A percentile compares a stretch with the other conserved stretches of the same genome.
Conservation (phyloP, 1,284 basidiomycete species). For the Cutaneotrichosporon cutaneum region DNA sequence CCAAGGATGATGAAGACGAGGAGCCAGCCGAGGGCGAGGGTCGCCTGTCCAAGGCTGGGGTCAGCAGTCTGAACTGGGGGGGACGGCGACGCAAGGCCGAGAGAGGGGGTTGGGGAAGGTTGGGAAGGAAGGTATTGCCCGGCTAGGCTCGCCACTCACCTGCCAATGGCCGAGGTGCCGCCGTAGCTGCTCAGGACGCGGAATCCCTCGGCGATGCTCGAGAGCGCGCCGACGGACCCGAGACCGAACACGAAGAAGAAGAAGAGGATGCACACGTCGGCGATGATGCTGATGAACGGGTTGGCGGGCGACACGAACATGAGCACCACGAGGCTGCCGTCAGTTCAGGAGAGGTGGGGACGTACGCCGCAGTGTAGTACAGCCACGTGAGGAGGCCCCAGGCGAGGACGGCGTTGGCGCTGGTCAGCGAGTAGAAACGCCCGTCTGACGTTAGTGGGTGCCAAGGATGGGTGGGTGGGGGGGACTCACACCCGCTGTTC, state of each 20-base stretch:
- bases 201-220: not conserved
- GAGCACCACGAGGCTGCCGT: conserved; percentile 16
- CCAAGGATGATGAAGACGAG: conserved; percentile 42
- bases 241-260: conserved; percentile 22
- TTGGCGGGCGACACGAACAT: conserved; percentile 14
- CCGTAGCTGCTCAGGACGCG: not conserved
- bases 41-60: conserved; percentile 33
- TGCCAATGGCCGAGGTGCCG: not conserved
- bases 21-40: conserved; percentile 44
- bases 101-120: too few species aligned
- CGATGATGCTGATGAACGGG: conserved; percentile 12
- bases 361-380: conserved; percentile 38
- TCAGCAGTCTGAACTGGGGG: too few species aligned
- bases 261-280: conserved; percentile 12
- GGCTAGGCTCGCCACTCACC: conserved; percentile 27
- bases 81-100: too few species aligned
- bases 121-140: too few species aligned
- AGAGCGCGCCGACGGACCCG: conserved; percentile 17
- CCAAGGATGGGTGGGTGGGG: not conserved
- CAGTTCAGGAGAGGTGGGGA: conserved; percentile 13
- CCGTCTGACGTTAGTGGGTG: not conserved
- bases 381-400: conserved; percentile 31
- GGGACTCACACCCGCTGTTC: conserved; percentile 8
- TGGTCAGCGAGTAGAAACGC: not conserved
- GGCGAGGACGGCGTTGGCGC: conserved; percentile 40